These are phyloP conservation scores for Aspergillus jensenii DNA, from an alignment of 2,329 filamentous ascomycete species.

Conservation along the genomic window DNA sequence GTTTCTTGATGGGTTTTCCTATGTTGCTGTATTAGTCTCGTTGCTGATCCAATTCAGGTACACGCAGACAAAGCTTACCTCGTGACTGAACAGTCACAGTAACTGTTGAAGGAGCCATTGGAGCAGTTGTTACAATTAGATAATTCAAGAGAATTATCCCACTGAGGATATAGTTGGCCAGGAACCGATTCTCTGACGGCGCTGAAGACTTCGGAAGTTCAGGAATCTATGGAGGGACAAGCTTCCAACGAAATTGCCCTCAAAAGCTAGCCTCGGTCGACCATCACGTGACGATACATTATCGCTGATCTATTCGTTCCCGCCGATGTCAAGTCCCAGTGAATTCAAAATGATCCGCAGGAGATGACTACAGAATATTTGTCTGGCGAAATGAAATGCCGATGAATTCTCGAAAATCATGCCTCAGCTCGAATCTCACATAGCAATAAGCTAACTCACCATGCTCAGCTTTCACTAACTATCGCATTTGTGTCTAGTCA, in stretches of 20 bases:
- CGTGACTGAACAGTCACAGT: slow-evolving; percentile 43
- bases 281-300: background rate
- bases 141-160: background rate
- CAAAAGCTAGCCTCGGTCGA: background rate
- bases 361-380: background rate
- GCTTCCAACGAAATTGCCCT: background rate
- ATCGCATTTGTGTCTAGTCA: background rate
- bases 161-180: background rate
- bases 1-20: slow-evolving; percentile 63
- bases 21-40: slow-evolving; percentile 15
- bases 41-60: background rate
- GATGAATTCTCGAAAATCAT: background rate
- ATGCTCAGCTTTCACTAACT: background rate
- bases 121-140: slow-evolving; percentile 1
- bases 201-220: background rate
- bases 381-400: background rate
- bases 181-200: background rate
- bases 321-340: background rate
- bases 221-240: background rate
- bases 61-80: slow-evolving; percentile 32
- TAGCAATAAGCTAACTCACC: background rate
- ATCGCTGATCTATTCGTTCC: background rate
- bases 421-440: background rate
- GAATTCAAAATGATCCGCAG: background rate
- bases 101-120: slow-evolving; percentile 38